Percentiles rank a stretch among this genome's conserved stretches.
These are phyloP conservation scores for Russula griseocarnosa DNA, from an alignment of 768 basidiomycete genomes.

Conservation along the genomic window DNA sequence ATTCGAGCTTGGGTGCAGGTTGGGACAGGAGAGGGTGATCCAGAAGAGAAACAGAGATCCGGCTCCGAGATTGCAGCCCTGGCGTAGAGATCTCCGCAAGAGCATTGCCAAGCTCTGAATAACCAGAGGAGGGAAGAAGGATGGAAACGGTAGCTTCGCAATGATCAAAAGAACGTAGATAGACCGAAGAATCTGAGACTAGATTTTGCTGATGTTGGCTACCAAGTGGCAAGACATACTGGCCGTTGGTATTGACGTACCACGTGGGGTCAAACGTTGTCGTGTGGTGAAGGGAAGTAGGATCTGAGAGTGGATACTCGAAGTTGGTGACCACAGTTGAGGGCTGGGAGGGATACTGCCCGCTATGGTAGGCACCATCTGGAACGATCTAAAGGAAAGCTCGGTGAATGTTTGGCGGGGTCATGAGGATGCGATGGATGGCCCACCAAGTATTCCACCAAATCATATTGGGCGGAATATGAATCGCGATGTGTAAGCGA, in stretches of 20 bases:
- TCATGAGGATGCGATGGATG: background rate
- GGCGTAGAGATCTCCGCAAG: slow-evolving; percentile 16
- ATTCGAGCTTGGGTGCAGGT: background rate
- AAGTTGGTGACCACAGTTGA: background rate
- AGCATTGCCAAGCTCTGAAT: slow-evolving; percentile 25
- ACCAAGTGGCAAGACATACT: background rate
- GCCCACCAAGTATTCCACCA: slow-evolving; percentile 24
- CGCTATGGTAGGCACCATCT: slow-evolving; percentile 2
- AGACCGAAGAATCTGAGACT: background rate
- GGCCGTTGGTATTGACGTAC: slow-evolving; percentile 1
- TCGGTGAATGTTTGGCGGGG: slow-evolving; percentile 6
- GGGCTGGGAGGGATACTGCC: slow-evolving; percentile 1
- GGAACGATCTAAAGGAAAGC: slow-evolving; percentile 4
- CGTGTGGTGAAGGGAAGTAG: slow-evolving; percentile 7
- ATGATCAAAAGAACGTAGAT: slow-evolving; percentile 1
- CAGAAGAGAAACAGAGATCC: slow-evolving; percentile 10
- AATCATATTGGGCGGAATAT: slow-evolving; percentile 16
- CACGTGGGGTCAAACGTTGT: slow-evolving; percentile 3
- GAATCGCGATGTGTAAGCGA: slow-evolving; percentile 1
- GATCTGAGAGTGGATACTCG: slow-evolving; percentile 14
- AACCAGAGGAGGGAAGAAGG: slow-evolving; percentile 12
- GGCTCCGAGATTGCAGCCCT: background rate
- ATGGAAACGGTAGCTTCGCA: background rate
- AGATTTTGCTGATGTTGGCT: slow-evolving; percentile 14
- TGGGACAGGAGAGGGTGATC: background rate